Evolutionary conservation across 2,329 filamentous ascomycete species (phyloP).

Genomic region (Cordyceps javanica): DNA sequence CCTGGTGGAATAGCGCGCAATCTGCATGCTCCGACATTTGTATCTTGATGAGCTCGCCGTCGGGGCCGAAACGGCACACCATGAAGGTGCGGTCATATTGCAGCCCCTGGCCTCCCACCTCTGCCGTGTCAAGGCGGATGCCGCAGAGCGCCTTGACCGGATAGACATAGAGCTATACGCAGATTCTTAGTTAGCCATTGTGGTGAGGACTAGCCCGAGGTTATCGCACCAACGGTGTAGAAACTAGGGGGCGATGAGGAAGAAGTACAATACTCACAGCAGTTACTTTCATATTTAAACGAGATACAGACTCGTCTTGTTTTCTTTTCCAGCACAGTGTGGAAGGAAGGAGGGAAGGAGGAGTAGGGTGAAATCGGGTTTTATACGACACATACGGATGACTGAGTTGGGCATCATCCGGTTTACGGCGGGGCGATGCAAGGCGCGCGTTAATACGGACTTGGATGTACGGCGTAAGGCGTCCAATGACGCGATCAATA

Average conservation of each 20-base stretch:
- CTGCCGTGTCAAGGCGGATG: slow-evolving; percentile 45
- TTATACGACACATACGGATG: background rate
- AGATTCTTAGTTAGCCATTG: too few species aligned
- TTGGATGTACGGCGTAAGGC: background rate
- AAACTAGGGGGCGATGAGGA: background rate
- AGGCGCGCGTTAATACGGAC: background rate
- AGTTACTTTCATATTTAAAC: slow-evolving; percentile 20
- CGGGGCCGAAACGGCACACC: slow-evolving; percentile 48
- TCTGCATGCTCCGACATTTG: slow-evolving; percentile 51
- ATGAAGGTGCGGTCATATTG: slow-evolving; percentile 65
- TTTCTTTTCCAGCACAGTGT: too few species aligned
- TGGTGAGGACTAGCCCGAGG: too few species aligned
- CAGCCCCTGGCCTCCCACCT: slow-evolving; percentile 57
- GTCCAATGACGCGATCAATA: background rate
- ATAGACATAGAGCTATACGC: slow-evolving; percentile 59
- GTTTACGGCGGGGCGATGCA: background rate
- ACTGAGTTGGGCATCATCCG: background rate
- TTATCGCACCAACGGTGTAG: too few species aligned
- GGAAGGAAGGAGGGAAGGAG: background rate
- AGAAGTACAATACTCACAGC: slow-evolving; percentile 17
- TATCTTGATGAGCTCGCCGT: slow-evolving; percentile 46
- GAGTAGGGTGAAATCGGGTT: too few species aligned
- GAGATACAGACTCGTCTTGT: background rate
- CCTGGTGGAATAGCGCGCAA: slow-evolving; percentile 59
- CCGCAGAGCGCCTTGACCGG: slow-evolving; percentile 68